Conservation (phyloP, 2,329 filamentous ascomycete species). For the Aspergillus ibericus region DNA sequence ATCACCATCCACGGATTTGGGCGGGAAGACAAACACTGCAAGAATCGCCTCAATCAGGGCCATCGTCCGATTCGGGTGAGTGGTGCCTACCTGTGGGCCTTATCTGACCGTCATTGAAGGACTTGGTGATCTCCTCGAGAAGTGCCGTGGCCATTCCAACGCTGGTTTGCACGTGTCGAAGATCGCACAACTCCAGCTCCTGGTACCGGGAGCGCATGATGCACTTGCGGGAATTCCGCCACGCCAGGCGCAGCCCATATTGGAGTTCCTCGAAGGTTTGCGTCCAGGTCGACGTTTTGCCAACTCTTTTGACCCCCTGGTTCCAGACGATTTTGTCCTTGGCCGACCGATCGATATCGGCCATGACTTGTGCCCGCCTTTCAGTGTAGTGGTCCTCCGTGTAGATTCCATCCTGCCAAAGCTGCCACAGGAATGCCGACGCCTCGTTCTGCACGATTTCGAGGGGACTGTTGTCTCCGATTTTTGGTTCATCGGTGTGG, state of each 20-base stretch:
- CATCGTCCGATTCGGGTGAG: not conserved
- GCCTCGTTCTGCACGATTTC: conserved; percentile 1
- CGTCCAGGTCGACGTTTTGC: not conserved
- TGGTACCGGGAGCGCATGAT: conserved; percentile 4
- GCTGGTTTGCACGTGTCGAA: not conserved
- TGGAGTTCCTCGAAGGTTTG: not conserved
- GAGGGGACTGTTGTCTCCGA: not conserved
- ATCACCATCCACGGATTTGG: not conserved
- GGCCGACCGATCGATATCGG: not conserved
- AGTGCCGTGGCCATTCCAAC: not conserved
- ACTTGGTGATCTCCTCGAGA: not conserved
- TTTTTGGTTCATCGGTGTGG: not conserved
- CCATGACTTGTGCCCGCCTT: not conserved
- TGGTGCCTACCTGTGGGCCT: not conserved
- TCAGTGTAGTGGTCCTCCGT: not conserved
- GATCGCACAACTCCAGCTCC: conserved; percentile 2
- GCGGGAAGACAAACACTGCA: conserved; percentile 4
- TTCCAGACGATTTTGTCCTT: not conserved
- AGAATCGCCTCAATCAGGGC: not conserved
- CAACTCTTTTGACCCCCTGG: not conserved
- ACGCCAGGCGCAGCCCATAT: not conserved
- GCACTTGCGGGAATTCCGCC: conserved; percentile 3
- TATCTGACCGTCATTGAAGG: conserved; percentile 4
- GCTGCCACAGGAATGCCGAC: not conserved
- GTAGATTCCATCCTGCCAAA: conserved; percentile 1